A percentile compares a stretch with the other conserved stretches of the same genome.
Evolutionary conservation across 2,329 filamentous ascomycete species (phyloP).

Genomic region (Zymoseptoria tritici): DNA sequence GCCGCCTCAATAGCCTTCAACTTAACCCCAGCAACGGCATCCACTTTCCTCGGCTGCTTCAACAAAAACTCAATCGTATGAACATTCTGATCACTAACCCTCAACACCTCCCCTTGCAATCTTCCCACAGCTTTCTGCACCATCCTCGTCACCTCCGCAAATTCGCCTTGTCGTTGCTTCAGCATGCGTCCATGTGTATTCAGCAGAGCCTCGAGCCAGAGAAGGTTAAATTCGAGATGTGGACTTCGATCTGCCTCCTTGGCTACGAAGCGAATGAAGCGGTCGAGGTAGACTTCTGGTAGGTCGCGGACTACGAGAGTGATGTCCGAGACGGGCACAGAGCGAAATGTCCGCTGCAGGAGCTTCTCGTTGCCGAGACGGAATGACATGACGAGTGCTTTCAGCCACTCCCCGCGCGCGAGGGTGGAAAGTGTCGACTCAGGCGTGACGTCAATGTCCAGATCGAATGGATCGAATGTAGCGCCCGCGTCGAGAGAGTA

Average conservation of each 20-base stretch:
- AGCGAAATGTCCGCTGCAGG: conserved; percentile 78
- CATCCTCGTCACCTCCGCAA: conserved; percentile 76
- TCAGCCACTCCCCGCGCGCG: conserved; percentile 73
- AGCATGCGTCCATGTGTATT: conserved; percentile 80
- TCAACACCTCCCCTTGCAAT: conserved; percentile 75
- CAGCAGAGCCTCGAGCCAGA: conserved; percentile 80
- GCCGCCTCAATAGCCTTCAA: conserved; percentile 16
- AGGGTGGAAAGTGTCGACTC: conserved; percentile 62
- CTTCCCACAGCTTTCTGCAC: conserved; percentile 72
- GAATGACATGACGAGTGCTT: conserved; percentile 94
- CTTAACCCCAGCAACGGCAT: conserved; percentile 3
- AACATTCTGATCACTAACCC: conserved; percentile 77
- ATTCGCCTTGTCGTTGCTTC: conserved; percentile 68
- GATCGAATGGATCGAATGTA: conserved; percentile 91
- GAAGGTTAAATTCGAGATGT: conserved; percentile 87
- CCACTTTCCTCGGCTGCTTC: conserved; percentile 18
- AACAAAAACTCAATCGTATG: conserved; percentile 83
- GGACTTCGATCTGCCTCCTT: conserved; percentile 82
- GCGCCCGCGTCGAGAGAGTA: conserved; percentile 82
- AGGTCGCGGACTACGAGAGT: conserved; percentile 68
- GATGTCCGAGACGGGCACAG: conserved; percentile 68
- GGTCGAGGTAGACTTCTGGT: conserved; percentile 77
- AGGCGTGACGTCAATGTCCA: conserved; percentile 89
- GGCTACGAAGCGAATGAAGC: conserved; percentile 79
- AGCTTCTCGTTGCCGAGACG: conserved; percentile 80